Percentiles rank a stretch among this genome's conserved stretches.
These are phyloP conservation scores for Candida chilensis DNA, from an alignment of 805 yeast genomes.

Conservation along the genomic window DNA sequence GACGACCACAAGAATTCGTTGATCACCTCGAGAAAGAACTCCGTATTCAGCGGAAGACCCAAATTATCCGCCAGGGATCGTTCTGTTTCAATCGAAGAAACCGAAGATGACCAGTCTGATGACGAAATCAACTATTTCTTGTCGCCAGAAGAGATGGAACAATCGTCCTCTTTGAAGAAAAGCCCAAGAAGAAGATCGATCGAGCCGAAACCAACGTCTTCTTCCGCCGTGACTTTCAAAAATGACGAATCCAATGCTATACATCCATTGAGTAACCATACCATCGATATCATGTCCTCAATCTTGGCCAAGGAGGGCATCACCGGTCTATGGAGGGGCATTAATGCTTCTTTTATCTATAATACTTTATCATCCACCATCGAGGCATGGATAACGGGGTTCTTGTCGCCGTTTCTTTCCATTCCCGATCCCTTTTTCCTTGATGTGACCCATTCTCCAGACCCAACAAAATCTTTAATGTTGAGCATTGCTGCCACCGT, in stretches of 20 bases:
- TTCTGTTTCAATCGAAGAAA: background rate
- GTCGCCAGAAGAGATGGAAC: slow-evolving; percentile 6
- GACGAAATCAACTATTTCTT: slow-evolving; percentile 28
- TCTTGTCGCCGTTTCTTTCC: slow-evolving; percentile 69
- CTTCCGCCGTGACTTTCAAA: background rate
- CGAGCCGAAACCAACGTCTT: background rate
- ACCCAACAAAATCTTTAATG: slow-evolving; percentile 58
- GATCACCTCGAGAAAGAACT: slow-evolving; percentile 16
- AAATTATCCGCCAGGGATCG: background rate
- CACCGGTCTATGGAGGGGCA: slow-evolving; percentile 62
- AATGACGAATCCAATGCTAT: slow-evolving; percentile 19
- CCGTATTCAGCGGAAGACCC: slow-evolving; percentile 5
- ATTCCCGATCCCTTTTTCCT: slow-evolving; percentile 87
- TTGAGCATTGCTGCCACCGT: slow-evolving; percentile 67
- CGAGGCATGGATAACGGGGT: slow-evolving; percentile 89
- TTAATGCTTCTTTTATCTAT: slow-evolving; percentile 72
- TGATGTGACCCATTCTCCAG: slow-evolving; percentile 73
- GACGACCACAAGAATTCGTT: slow-evolving; percentile 10
- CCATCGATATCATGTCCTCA: slow-evolving; percentile 56
- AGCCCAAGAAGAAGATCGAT: slow-evolving; percentile 1
- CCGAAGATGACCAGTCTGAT: slow-evolving; percentile 7
- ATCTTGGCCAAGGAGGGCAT: slow-evolving; percentile 64
- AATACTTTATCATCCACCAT: slow-evolving; percentile 67
- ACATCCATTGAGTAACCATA: slow-evolving; percentile 51
- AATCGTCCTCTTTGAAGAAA: too few species aligned